Evolutionary conservation across 805 yeast species (phyloP).

Genomic region (Wickerhamiella occidentalis): DNA sequence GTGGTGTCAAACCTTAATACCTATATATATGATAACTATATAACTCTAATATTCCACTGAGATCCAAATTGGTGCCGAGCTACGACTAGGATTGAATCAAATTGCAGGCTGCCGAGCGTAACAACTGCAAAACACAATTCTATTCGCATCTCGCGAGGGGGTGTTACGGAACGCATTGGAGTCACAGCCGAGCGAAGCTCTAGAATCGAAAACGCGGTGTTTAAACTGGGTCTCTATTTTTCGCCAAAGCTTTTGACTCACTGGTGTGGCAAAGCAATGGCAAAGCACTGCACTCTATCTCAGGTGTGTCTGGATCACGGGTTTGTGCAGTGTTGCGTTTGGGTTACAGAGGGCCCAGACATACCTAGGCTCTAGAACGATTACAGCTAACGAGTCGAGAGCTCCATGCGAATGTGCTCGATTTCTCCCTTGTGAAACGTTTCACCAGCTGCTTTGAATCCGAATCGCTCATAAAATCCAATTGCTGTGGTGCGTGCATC

Average conservation of each 20-base stretch:
- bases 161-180: neutral
- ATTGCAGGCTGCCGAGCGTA: neutral
- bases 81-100: too few species aligned
- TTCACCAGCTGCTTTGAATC: neutral
- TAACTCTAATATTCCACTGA: too few species aligned
- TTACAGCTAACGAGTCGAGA: neutral
- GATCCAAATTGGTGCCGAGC: too few species aligned
- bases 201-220: too few species aligned
- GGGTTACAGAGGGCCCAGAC: too few species aligned
- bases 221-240: too few species aligned
- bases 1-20: too few species aligned
- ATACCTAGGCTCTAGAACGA: too few species aligned
- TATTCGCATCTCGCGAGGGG: neutral
- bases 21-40: too few species aligned
- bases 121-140: neutral
- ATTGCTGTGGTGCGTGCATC: conserved; percentile 3
- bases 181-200: neutral
- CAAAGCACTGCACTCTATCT: too few species aligned
- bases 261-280: neutral
- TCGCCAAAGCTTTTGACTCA: neutral
- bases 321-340: too few species aligned
- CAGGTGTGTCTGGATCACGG: neutral
- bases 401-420: conserved; percentile 5
- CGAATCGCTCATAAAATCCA: conserved; percentile 1
- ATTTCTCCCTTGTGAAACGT: neutral